Percentiles rank a stretch among this genome's conserved stretches.
These are phyloP conservation scores for Rhododendron ovatum DNA, from an alignment of 148 eudicot genomes.

Conservation along the genomic window DNA sequence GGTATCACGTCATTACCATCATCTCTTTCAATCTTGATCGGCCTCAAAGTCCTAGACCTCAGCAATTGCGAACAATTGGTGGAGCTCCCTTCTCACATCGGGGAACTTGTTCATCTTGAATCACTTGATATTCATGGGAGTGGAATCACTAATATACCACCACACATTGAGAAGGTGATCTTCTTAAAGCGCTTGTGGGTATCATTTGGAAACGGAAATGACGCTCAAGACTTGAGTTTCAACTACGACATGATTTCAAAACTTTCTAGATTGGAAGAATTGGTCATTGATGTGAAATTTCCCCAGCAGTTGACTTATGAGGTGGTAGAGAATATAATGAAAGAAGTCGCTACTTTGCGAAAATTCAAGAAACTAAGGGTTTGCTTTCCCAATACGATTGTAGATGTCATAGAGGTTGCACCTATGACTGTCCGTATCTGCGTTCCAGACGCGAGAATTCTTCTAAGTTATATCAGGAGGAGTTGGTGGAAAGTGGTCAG, in stretches of 20 bases:
- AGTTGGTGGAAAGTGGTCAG: not conserved
- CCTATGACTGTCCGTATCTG: not conserved
- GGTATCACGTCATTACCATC: slow-evolving; percentile 12
- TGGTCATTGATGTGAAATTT: slow-evolving; percentile 15
- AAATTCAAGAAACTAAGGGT: not conserved
- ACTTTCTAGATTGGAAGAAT: slow-evolving; percentile 6
- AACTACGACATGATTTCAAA: slow-evolving; percentile 3
- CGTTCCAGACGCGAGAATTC: not conserved
- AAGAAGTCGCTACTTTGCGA: not conserved
- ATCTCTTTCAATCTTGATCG: not conserved
- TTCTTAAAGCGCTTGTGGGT: slow-evolving; percentile 9
- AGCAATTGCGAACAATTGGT: slow-evolving; percentile 2
- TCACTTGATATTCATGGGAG: slow-evolving; percentile 19
- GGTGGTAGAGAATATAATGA: not conserved
- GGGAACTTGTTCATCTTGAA: slow-evolving; percentile 2
- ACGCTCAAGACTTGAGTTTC: not conserved
- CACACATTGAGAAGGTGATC: not conserved
- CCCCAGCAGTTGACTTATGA: not conserved
- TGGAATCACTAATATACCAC: slow-evolving; percentile 7
- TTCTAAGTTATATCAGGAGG: not conserved
- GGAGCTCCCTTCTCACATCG: slow-evolving; percentile 7
- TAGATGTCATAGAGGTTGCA: not conserved
- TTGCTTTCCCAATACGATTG: not conserved
- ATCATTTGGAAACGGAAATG: slow-evolving; percentile 5
- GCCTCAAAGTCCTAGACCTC: slow-evolving; percentile 18